Conservation (phyloP, 768 basidiomycete genomes). For the Panaeolus papilionaceus region DNA sequence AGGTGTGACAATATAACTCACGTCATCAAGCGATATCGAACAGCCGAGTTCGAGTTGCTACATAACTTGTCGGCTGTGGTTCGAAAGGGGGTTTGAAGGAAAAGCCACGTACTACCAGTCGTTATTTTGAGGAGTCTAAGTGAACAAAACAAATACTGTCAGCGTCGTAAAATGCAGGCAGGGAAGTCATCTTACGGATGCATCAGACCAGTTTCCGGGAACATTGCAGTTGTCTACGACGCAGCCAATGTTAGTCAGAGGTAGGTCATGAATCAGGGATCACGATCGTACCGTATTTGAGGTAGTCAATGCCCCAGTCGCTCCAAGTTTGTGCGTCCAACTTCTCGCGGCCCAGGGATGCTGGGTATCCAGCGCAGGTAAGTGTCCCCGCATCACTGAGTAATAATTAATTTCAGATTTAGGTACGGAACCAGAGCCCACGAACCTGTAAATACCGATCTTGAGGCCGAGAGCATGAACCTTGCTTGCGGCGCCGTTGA, state of each 20-base stretch:
- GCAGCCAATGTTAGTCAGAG: not conserved
- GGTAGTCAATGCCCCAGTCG: slow-evolving; percentile 62
- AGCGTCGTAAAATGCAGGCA: not conserved
- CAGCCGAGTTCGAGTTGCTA: slow-evolving; percentile 63
- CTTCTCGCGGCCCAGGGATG: slow-evolving; percentile 55
- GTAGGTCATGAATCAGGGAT: not conserved
- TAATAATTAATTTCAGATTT: not conserved
- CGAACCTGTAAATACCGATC: slow-evolving; percentile 57
- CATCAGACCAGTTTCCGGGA: slow-evolving; percentile 57
- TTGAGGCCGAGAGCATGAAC: slow-evolving; percentile 55
- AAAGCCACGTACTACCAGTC: slow-evolving; percentile 1
- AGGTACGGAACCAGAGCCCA: not conserved
- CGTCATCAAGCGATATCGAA: slow-evolving; percentile 63
- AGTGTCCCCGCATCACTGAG: slow-evolving; percentile 56
- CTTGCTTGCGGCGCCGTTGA: slow-evolving; percentile 47
- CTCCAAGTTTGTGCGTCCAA: slow-evolving; percentile 58
- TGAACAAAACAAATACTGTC: not conserved
- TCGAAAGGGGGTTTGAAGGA: not conserved
- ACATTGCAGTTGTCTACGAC: slow-evolving; percentile 57
- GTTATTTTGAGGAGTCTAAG: slow-evolving; percentile 4
- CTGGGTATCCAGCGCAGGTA: slow-evolving; percentile 63
- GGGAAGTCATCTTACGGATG: slow-evolving; percentile 33
- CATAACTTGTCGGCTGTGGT: not conserved
- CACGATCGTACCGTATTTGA: slow-evolving; percentile 55
- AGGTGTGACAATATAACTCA: slow-evolving; percentile 30